Percentiles rank a stretch among this genome's conserved stretches.
These are phyloP conservation scores for Pigoraptor vietnamica DNA, from an alignment of 78 protist genomes.

Conservation along the genomic window DNA sequence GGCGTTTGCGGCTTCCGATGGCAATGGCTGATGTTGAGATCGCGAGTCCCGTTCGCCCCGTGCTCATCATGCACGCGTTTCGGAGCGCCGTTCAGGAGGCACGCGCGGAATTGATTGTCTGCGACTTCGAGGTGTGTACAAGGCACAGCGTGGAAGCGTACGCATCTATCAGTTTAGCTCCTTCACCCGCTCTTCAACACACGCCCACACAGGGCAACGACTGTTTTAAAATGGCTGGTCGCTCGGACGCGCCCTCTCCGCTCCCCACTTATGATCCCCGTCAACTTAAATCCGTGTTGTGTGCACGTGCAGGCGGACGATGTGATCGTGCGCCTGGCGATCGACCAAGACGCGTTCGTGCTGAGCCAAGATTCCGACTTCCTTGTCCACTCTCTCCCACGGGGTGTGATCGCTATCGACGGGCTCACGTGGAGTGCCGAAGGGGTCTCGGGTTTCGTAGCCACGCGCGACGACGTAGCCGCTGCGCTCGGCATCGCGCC, in stretches of 20 bases:
- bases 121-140: neutral
- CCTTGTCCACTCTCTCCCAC: neutral
- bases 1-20: neutral
- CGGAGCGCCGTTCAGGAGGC: neutral
- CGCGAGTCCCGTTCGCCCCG: neutral
- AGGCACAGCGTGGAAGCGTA: too few relatives aligned
- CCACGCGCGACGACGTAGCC: neutral
- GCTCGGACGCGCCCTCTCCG: too few relatives aligned
- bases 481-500: neutral
- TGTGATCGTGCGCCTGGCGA: neutral
- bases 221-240: too few relatives aligned
- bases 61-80: neutral
- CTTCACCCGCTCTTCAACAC: neutral
- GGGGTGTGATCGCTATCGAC: neutral
- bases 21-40: neutral
- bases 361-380: neutral
- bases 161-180: too few relatives aligned
- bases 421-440: neutral
- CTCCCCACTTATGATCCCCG: too few relatives aligned
- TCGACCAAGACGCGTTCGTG: neutral
- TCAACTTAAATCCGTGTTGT: too few relatives aligned
- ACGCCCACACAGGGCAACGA: neutral
- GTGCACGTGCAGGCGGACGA: neutral
- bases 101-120: neutral
- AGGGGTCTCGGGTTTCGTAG: neutral